Conservation (phyloP, 805 yeast species). For the Teunomyces pallodes region DNA sequence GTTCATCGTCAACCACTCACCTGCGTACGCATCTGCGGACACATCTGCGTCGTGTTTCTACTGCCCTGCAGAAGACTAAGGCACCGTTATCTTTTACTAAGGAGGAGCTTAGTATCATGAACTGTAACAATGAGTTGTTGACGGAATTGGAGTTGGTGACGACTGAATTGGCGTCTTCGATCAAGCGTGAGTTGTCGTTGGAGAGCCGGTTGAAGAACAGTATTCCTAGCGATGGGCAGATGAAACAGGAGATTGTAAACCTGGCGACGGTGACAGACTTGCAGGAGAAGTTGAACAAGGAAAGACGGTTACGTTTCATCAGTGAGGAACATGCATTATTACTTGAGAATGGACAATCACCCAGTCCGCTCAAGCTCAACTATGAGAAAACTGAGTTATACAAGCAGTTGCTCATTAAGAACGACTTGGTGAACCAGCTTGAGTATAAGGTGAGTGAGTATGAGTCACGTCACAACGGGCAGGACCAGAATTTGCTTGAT, state of each 20-base stretch:
- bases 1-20: not conserved
- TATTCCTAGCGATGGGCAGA: not conserved
- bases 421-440: slow-evolving; percentile 46
- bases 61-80: slow-evolving; percentile 1
- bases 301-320: slow-evolving; percentile 61
- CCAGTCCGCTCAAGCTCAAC: slow-evolving; percentile 54
- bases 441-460: slow-evolving; percentile 45
- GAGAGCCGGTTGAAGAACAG: slow-evolving; percentile 42
- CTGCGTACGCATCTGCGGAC: not conserved
- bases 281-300: slow-evolving; percentile 58
- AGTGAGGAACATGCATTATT: slow-evolving; percentile 69
- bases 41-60: not conserved
- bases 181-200: slow-evolving; percentile 62
- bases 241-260: slow-evolving; percentile 27
- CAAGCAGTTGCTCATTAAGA: slow-evolving; percentile 45
- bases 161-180: slow-evolving; percentile 68
- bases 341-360: slow-evolving; percentile 50
- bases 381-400: slow-evolving; percentile 55
- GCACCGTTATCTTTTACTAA: slow-evolving; percentile 38
- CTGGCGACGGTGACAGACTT: slow-evolving; percentile 32
- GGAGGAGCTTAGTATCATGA: slow-evolving; percentile 62
- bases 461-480: slow-evolving; percentile 18
- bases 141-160: slow-evolving; percentile 68
- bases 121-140: slow-evolving; percentile 55
- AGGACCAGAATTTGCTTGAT: slow-evolving; percentile 29